Evolutionary conservation across 371 early-diverging fungal species (phyloP).

Genomic region (Mucor piriformis): DNA sequence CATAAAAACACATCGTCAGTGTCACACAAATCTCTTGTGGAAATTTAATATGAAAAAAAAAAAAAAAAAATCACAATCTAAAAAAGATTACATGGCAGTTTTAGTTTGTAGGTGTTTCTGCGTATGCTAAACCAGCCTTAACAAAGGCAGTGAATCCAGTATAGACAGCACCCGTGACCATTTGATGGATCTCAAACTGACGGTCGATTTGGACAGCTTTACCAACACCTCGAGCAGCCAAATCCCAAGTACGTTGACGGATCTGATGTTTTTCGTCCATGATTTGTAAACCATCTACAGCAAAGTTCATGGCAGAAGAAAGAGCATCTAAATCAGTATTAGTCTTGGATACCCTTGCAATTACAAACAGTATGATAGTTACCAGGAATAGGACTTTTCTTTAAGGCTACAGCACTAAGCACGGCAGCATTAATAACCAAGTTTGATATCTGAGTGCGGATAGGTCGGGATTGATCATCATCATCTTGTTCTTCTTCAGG

Average conservation of each 20-base stretch:
- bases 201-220: conserved; percentile 61
- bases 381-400: conserved; percentile 69
- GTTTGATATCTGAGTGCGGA: conserved; percentile 39
- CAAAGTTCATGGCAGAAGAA: conserved; percentile 42
- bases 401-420: conserved; percentile 60
- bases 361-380: too few species aligned
- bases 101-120: conserved; percentile 49
- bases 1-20: not conserved
- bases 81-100: not conserved
- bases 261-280: conserved; percentile 58
- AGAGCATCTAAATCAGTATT: conserved; percentile 48
- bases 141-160: conserved; percentile 56
- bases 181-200: conserved; percentile 63
- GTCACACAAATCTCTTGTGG: too few species aligned
- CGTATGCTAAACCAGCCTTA: conserved; percentile 65
- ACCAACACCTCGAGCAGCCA: conserved; percentile 48
- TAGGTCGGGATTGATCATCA: conserved; percentile 12
- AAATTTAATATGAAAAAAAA: not conserved
- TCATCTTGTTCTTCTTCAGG: conserved; percentile 11
- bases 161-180: conserved; percentile 53
- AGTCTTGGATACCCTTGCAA: too few species aligned
- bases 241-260: conserved; percentile 55
- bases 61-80: not conserved
- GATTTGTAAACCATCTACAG: conserved; percentile 38
- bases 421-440: conserved; percentile 57